phyloP scores from a whole-genome alignment of 441 rosid species.

The Jatropha multifida region DNA sequence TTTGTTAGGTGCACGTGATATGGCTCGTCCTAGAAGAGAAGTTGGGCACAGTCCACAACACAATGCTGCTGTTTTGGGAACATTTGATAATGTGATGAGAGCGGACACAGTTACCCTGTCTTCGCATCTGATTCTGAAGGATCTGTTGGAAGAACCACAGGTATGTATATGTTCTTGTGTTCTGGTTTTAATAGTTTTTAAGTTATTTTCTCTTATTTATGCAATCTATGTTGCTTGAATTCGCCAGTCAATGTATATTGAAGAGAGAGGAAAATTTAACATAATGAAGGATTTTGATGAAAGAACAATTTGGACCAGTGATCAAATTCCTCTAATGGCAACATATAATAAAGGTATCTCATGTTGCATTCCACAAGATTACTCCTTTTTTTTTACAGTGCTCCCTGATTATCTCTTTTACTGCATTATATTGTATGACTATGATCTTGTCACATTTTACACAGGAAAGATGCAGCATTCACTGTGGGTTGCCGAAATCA shows the following conservation, averaged over 20 bases:
- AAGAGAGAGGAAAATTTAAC: slow-evolving; percentile 87
- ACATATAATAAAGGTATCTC: slow-evolving; percentile 81
- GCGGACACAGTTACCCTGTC: slow-evolving; percentile 48
- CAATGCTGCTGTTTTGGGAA: slow-evolving; percentile 35
- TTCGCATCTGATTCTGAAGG: slow-evolving; percentile 86
- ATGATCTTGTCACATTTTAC: slow-evolving; percentile 23
- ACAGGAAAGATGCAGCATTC: slow-evolving; percentile 98
- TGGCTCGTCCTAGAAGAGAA: slow-evolving; percentile 61
- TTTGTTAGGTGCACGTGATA: slow-evolving; percentile 55
- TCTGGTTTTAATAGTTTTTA: slow-evolving; percentile 4
- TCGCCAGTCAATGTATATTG: slow-evolving; percentile 66
- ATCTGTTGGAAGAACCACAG: slow-evolving; percentile 82
- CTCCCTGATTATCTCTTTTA: slow-evolving; percentile 14
- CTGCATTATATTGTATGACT: slow-evolving; percentile 22
- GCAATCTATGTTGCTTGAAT: slow-evolving; percentile 17
- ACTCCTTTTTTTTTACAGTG: background rate
- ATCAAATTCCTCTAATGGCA: slow-evolving; percentile 83
- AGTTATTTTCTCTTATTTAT: background rate
- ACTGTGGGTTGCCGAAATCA: slow-evolving; percentile 78
- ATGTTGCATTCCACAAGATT: slow-evolving; percentile 22
- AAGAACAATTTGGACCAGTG: slow-evolving; percentile 95
- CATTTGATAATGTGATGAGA: slow-evolving; percentile 46
- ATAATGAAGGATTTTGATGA: slow-evolving; percentile 85
- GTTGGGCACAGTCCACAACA: slow-evolving; percentile 50
- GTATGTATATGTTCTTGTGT: slow-evolving; percentile 34